A percentile compares a stretch with the other conserved stretches of the same genome.
These are phyloP conservation scores for Vigna trinervia DNA, from an alignment of 306 rosid species.

Conservation along the genomic window DNA sequence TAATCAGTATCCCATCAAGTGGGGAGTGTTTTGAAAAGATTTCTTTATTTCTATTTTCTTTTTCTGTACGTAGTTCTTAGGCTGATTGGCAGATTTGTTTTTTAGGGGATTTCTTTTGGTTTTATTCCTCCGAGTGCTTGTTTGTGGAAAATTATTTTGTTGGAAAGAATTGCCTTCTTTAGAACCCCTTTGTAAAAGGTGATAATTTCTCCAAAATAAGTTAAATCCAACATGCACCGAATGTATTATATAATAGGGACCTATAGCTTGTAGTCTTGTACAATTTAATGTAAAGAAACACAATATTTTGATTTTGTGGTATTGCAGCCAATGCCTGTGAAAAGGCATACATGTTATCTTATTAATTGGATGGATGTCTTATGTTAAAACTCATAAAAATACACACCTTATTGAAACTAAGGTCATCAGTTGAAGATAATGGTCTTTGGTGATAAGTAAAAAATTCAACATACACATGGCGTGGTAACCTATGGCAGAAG, in stretches of 20 bases:
- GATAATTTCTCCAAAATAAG: background rate
- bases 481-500: no score
- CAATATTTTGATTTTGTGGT: no score
- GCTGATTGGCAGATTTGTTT: background rate
- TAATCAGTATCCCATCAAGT: background rate
- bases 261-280: background rate
- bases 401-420: no score
- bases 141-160: background rate
- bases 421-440: no score
- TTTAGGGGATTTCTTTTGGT: background rate
- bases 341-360: no score
- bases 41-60: background rate
- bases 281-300: background rate
- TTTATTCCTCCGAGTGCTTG: background rate
- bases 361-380: no score
- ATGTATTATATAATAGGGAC: background rate
- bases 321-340: no score
- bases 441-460: no score
- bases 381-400: no score
- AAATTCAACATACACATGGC: no score
- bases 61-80: conserved; percentile 17
- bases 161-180: background rate
- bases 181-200: background rate
- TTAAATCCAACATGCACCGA: background rate
- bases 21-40: background rate